Base-by-base conservation (phyloP, 2,329 filamentous ascomycete genomes). In the Cercospora berteroae region DNA sequence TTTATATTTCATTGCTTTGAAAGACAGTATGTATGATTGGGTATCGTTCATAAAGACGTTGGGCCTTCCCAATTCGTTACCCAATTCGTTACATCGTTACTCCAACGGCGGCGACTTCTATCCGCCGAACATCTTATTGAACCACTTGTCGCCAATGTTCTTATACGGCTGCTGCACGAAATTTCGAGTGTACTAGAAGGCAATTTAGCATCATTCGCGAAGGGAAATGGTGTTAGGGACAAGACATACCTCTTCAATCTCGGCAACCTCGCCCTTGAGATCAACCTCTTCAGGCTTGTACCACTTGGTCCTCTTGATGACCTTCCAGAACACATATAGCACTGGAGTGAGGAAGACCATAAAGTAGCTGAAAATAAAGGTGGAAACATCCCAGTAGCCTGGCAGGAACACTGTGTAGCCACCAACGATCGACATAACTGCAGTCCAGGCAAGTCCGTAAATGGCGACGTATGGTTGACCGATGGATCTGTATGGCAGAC, bases 371-470 rank as follows among this genome's bases (percentile, higher is more conserved):
- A 93, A 93, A 13, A 94, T 75, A 75, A 94, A 94, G 2, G 86
- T 88, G 7, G 89, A 84, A 0, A 90, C 74, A 64, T 87, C 84
- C 91, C 89, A 93, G 7, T 31, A 63, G 0, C 83, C 83, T 0
- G 89, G 88, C 56, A 93, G 75, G 73, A 94, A 94, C 1, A 94
- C 90, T 0, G 88, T 85, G 70, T 93, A 94, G 0, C 91, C 91
- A 8, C 89, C 87, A 1, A 93, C 87, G 72, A 94, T 88, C 0
- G 88, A 86, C 88, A 94, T 93, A 70, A 90, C 77, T 86, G 85
- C 0, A 86, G 89, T n/a, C 84, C 86, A 72, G 16, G 20, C 55
- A 36, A 92, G 79, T 0, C 87, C 88, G 59, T 89, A 87, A 73
- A 86, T 93, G 0, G 91, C 90, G 0, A 86, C 83, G 70, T 88